Evolutionary conservation across 108 stramenopile species (phyloP).

Genomic region (Bacterosira constricta): DNA sequence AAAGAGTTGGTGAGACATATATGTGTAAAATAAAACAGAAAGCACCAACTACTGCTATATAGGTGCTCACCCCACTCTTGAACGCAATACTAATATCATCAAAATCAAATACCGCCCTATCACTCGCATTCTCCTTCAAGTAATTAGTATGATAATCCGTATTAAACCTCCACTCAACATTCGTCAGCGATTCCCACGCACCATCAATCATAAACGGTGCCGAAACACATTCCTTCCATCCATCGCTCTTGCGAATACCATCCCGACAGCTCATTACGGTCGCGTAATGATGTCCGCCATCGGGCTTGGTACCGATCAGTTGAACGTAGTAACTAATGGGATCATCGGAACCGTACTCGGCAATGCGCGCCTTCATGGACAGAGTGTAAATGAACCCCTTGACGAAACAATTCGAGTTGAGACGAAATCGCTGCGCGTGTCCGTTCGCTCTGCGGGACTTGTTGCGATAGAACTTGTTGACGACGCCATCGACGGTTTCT

Average conservation of each 20-base stretch:
- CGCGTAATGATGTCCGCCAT: background rate
- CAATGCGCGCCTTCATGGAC: constrained; percentile 24
- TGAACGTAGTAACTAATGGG: constrained; percentile 9
- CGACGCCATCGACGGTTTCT: constrained; percentile 21
- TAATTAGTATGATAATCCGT: too few relatives aligned
- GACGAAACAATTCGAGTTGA: constrained; percentile 37
- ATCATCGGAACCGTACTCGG: background rate
- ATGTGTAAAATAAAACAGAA: too few relatives aligned
- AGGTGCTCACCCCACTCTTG: constrained; percentile 43
- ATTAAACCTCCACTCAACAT: constrained; percentile 6
- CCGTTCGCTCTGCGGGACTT: constrained; percentile 1
- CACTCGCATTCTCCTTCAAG: constrained; percentile 12
- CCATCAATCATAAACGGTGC: constrained; percentile 11
- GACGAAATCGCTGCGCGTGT: background rate
- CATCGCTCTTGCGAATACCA: background rate
- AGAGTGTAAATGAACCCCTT: constrained; percentile 23
- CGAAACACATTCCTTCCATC: constrained; percentile 4
- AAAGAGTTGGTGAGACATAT: too few relatives aligned
- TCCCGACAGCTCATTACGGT: background rate
- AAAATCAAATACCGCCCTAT: constrained; percentile 30
- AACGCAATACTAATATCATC: constrained; percentile 49
- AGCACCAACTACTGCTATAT: too few relatives aligned
- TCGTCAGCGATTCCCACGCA: background rate
- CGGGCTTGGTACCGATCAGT: constrained; percentile 18
- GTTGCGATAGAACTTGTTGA: constrained; percentile 47